A percentile compares a stretch with the other conserved stretches of the same genome.
These are phyloP conservation scores for Picea engelmannii DNA, from an alignment of 83 land plant species.

Conservation along the genomic window DNA sequence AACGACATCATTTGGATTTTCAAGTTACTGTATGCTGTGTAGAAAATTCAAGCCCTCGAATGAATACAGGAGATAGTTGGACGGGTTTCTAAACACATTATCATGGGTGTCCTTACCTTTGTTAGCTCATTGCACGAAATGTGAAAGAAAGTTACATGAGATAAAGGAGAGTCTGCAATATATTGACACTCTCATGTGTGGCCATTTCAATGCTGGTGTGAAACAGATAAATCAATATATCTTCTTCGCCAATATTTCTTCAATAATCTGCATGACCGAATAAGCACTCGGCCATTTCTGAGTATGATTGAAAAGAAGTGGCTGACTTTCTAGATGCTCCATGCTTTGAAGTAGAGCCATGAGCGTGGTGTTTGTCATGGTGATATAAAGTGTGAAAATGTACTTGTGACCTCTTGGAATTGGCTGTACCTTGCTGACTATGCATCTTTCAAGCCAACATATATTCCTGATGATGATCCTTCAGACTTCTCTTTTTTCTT, in stretches of 20 bases:
- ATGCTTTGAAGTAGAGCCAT: constrained; percentile 95
- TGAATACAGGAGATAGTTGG: too few relatives aligned
- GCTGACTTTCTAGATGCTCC: constrained; percentile 96
- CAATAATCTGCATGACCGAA: constrained; percentile 88
- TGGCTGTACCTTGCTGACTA: constrained; percentile 98
- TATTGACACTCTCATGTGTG: constrained; percentile 85
- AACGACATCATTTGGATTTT: too few relatives aligned
- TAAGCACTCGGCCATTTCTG: constrained; percentile 94
- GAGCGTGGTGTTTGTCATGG: constrained; percentile 97
- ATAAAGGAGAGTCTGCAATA: constrained; percentile 66
- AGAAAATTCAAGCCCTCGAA: too few relatives aligned
- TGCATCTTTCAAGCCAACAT: constrained; percentile 98
- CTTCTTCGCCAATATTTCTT: constrained; percentile 94
- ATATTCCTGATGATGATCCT: constrained; percentile 95
- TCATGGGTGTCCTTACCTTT: too few relatives aligned
- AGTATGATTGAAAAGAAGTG: constrained; percentile 93
- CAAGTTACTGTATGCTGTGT: too few relatives aligned
- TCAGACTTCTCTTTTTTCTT: constrained; percentile 99
- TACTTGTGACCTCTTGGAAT: constrained; percentile 99
- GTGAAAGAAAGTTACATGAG: constrained; percentile 66
- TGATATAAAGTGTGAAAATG: constrained; percentile 99
- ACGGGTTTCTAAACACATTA: too few relatives aligned
- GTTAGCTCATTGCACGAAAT: constrained; percentile 32
- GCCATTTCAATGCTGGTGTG: constrained; percentile 98
- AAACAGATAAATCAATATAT: constrained; percentile 99